Evolutionary conservation across 306 rosid species (phyloP), one percentile per base, ranked within the genome.

Genomic region (Purshia tridentata): DNA sequence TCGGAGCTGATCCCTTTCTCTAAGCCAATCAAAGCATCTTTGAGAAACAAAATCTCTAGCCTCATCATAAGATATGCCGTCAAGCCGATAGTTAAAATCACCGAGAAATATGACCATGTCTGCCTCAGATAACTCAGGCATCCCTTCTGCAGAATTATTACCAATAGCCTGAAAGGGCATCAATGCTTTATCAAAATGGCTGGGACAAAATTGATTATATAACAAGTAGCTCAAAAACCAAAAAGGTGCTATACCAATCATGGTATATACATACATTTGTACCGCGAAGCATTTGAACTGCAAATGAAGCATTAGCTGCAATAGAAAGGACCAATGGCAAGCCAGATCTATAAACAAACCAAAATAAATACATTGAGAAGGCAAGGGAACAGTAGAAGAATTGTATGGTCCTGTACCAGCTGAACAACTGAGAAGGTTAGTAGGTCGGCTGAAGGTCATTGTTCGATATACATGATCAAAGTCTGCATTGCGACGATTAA

Each of bases 21-120:
- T 86, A 46, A 94, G 97, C 98, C 98, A 94, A 76, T 94, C 98
- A 85, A 94, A 94, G 85, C 91, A 80, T 86, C 98, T 89, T 89
- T 94, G 98, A 58, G 98, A 94, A 81, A 91, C 88, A 84, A 91
- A 91, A 84, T 94, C 98, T 70, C 97, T 89, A 55, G 96, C 98
- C 83, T 94, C 98, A 57, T 94, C 98, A 78, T 91, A 94, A 55
- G 98, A 88, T 80, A 89, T 87, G 57, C 76, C 98, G 77, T 88
- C 91, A 61, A 94, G 94, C 47, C 97, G 96, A 83, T 94, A 94
- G 76, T 94, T 94, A 56, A 94, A 84, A 89, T 94, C 97, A 65
- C 98, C 98, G 2, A 94, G 95, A 85, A 94, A 94, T 83, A 91
- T 85, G 88, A 94, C 79, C 92, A 91, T 79, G 84, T 94, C 97